phyloP scores from a whole-genome alignment of 2,329 filamentous ascomycete genomes.

The Penicillium polonicum region DNA sequence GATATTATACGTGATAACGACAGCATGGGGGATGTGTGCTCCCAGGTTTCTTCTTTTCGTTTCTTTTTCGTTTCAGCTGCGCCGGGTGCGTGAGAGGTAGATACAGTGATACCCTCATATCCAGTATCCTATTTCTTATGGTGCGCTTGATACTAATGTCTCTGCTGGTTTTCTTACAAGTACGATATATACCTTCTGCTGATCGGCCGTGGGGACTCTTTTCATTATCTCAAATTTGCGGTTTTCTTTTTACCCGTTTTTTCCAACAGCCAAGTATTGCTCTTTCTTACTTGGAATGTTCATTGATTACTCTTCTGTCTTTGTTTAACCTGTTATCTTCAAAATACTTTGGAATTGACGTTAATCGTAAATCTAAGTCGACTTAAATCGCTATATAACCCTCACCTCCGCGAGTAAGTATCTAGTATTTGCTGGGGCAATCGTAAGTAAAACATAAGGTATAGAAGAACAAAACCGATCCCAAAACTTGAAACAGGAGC shows the following conservation, averaged over 20 bases:
- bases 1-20: constrained; percentile 1
- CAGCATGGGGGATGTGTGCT: not conserved
- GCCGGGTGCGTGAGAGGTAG: not conserved
- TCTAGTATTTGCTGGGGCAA: not conserved
- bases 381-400: not conserved
- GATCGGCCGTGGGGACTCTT: not conserved
- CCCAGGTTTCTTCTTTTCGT: not conserved
- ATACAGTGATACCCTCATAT: not conserved
- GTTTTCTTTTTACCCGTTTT: not conserved
- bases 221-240: not conserved
- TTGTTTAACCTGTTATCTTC: not conserved
- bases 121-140: not conserved
- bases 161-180: not conserved
- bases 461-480: not conserved
- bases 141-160: not conserved
- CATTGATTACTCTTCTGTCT: not conserved
- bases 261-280: not conserved
- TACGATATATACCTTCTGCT: not conserved
- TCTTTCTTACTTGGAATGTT: not conserved
- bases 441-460: not conserved
- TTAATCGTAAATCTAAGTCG: constrained; percentile 3
- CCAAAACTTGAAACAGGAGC: not conserved
- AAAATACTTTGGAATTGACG: not conserved
- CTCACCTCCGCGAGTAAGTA: not conserved
- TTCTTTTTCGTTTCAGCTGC: constrained; percentile 1